Evolutionary conservation across 1,284 basidiomycete genomes (phyloP).

Genomic region (Macrocybe sp.): DNA sequence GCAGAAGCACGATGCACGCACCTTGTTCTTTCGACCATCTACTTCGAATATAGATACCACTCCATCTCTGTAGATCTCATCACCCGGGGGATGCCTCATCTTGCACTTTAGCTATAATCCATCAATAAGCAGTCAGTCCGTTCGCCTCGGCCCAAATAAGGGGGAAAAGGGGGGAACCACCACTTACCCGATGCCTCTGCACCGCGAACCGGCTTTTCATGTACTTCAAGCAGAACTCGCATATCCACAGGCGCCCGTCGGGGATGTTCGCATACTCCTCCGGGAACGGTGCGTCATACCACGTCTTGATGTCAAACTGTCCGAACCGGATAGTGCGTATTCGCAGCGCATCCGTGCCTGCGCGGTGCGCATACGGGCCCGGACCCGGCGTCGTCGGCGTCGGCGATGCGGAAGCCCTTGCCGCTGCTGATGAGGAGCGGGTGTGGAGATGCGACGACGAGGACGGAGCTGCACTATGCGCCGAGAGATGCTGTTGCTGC

Average conservation of each 20-base stretch:
- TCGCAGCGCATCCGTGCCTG: slow-evolving; percentile 36
- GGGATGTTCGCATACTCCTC: slow-evolving; percentile 95
- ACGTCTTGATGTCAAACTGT: slow-evolving; percentile 93
- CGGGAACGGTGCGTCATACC: slow-evolving; percentile 99
- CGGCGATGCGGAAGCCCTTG: slow-evolving; percentile 19
- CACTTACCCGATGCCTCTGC: slow-evolving; percentile 76
- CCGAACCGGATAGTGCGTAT: slow-evolving; percentile 92
- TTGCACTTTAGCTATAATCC: slow-evolving; percentile 96
- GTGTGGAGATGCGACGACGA: slow-evolving; percentile 27
- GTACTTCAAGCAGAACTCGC: slow-evolving; percentile 98
- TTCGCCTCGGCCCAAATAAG: slow-evolving; percentile 1
- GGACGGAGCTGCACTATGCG: slow-evolving; percentile 15
- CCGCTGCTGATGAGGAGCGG: slow-evolving; percentile 12
- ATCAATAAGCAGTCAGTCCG: slow-evolving; percentile 2
- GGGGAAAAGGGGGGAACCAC: slow-evolving; percentile 6
- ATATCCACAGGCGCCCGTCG: slow-evolving; percentile 93
- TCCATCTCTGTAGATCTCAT: slow-evolving; percentile 96
- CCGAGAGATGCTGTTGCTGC: slow-evolving; percentile 16
- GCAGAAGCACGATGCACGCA: slow-evolving; percentile 20
- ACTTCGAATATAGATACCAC: slow-evolving; percentile 94
- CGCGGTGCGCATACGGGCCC: too few relatives aligned
- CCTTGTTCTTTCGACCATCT: slow-evolving; percentile 97
- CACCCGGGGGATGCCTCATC: slow-evolving; percentile 90
- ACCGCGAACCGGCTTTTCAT: slow-evolving; percentile 95
- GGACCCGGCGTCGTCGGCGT: slow-evolving; percentile 26